Evolutionary conservation across 345 rosid species (phyloP).

Genomic region (Syzygium grande): DNA sequence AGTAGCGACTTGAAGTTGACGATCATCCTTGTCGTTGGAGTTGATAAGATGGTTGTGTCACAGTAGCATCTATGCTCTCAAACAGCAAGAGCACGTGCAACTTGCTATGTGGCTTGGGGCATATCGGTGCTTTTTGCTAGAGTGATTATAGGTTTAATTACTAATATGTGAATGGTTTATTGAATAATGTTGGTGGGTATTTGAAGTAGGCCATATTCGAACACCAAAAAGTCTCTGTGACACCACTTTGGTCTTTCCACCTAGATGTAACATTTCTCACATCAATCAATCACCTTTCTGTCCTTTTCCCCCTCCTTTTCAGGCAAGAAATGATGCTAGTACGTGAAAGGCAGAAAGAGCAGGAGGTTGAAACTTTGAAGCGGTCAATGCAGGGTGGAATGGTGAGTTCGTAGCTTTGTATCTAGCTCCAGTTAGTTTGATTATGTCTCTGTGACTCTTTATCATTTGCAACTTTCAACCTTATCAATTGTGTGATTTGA

Average conservation of each 20-base stretch:
- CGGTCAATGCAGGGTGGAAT: constrained; percentile 93
- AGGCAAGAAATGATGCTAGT: constrained; percentile 68
- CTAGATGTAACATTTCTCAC: background rate
- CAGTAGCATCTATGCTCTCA: background rate
- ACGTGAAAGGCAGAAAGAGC: constrained; percentile 91
- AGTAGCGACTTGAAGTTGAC: background rate
- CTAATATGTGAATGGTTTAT: background rate
- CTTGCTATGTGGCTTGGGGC: background rate
- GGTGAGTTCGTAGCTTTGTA: constrained; percentile 32
- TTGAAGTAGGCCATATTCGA: background rate
- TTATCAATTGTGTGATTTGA: background rate
- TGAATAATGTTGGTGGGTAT: background rate
- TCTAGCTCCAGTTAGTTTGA: background rate
- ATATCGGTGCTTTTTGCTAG: background rate
- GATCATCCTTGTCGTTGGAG: background rate
- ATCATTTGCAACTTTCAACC: background rate
- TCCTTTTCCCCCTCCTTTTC: constrained; percentile 9
- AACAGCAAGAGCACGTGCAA: background rate
- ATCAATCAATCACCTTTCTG: background rate
- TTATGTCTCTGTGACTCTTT: background rate
- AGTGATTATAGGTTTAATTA: background rate
- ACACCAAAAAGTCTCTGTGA: background rate
- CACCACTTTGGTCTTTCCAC: background rate
- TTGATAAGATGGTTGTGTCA: background rate
- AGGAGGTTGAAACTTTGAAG: constrained; percentile 66